Base-by-base conservation (phyloP, 73 alveolate genomes). In the Paramecium caudatum region DNA sequence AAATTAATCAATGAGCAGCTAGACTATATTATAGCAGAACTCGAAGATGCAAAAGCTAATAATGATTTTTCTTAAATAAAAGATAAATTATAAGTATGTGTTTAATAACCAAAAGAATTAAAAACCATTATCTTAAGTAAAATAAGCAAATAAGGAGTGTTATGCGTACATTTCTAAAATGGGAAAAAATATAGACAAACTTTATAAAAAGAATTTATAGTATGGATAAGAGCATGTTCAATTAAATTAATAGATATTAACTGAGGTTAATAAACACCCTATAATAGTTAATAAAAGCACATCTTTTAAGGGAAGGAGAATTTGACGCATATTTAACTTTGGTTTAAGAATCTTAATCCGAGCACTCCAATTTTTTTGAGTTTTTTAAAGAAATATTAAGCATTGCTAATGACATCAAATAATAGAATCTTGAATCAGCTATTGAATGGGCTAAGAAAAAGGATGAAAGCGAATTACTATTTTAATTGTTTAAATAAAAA, bases 151-250 rank as follows among this genome's bases (percentile, higher is more conserved):
- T 62, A 86, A 86, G 27, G 84, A 86, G 12, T 63, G 68, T n/a
- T 86, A 62, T 62, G 74, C 74, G 30, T 86, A 86, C 43, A 43
- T 86, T 13, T 86, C 93, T 1, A 86, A 86, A 21, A 41, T 55
- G n/a, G 93, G 93, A 7, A 86, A 86, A 78, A 86, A 86, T 27
- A 86, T 86, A 30, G 93, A 86, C 34, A 86, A 86, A 46, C n/a
- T 62, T n/a, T 61, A 46, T 43, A 36, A 62, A 86, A 86, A 78
- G 27, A 78, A 86, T 39, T 32, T 86, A 21, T 27, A 86, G 34
- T 62, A 86, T 46, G 93, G 82, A 21, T 23, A 62, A 62, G 84
- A 86, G 46, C 86, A 86, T 62, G 47, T 86, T 19, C 41, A 70
- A 8, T 46, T 86, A 21, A 80, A 86, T 62, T 23, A 61, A 32